These are phyloP conservation scores for Leptomonas seymouri DNA, from an alignment of 208 protist species.

Conservation along the genomic window DNA sequence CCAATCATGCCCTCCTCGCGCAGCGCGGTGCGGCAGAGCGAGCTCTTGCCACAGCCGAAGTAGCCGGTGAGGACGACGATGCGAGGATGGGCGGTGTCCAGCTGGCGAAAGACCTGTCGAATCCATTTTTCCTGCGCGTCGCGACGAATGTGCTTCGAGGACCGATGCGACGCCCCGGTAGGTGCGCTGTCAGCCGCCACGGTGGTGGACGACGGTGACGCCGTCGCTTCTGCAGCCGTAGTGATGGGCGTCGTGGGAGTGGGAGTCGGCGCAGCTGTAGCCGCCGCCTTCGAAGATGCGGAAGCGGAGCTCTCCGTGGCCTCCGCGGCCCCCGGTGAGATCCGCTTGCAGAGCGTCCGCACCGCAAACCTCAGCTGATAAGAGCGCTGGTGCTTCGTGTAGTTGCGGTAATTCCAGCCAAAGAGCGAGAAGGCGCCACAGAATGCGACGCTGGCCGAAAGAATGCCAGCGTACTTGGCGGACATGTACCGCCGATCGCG, in stretches of 20 bases:
- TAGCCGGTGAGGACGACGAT: slow-evolving; percentile 72
- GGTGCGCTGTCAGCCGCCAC: neutral
- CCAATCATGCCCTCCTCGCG: slow-evolving; percentile 61
- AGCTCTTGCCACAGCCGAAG: slow-evolving; percentile 77
- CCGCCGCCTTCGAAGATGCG: neutral
- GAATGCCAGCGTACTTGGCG: slow-evolving; percentile 87
- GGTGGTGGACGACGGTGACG: neutral
- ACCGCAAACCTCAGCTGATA: slow-evolving; percentile 78
- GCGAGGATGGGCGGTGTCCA: slow-evolving; percentile 56
- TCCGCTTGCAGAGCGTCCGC: slow-evolving; percentile 39
- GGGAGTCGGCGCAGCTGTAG: neutral
- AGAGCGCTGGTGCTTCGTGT: slow-evolving; percentile 78
- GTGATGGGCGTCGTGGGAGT: neutral
- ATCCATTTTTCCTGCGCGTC: slow-evolving; percentile 49
- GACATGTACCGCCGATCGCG: slow-evolving; percentile 82
- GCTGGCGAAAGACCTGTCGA: slow-evolving; percentile 45
- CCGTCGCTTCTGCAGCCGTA: neutral
- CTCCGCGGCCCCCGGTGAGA: slow-evolving; percentile 15
- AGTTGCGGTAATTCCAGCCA: slow-evolving; percentile 92
- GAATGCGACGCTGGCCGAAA: slow-evolving; percentile 83
- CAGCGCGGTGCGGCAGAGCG: slow-evolving; percentile 59
- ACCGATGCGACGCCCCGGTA: neutral
- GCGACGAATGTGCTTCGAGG: slow-evolving; percentile 26
- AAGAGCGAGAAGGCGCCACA: slow-evolving; percentile 85
- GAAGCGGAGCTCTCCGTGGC: neutral